Evolutionary conservation across 139 green algal genomes (phyloP), one percentile per base, ranked within the genome.

Genomic region (Ulvella scutata): DNA sequence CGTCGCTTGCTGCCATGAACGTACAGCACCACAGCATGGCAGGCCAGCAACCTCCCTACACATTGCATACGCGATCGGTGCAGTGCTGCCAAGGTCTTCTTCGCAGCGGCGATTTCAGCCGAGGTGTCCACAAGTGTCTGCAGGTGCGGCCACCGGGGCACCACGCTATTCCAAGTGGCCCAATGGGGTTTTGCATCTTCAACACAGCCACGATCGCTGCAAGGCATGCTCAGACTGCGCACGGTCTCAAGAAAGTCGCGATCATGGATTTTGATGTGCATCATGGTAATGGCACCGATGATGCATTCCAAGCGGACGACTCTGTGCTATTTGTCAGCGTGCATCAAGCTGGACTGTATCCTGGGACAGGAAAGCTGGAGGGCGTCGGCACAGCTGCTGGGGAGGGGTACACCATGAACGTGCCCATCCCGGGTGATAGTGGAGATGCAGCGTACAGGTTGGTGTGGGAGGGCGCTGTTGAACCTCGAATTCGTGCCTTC

Each of bases 261-360:
- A 90, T 98, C 1, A 82, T 93, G 29, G 93, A 98, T 76, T 96
- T 92, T 76, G 92, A 96, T 78, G 90, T 96, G 9, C 90, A 94
- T 75, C 88, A 92, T 38, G 87, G 87, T 72, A 92, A 93, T 61
- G 90, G 90, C 76, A 94, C 88, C 0, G 78, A 92, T 37, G 93
- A 95, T 9, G 72, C 85, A 7, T 97, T 98, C 61, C 87, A 88
- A 36, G 60, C 81, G 0, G 91, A 97, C 76, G 81, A 85, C 0
- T 74, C 78, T 17, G 85, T 95, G 9, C 78, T 98, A 39, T 97
- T 96, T 79, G 72, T 97, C 39, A 90, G 78, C 72, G 94, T 82
- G 13, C 92, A 97, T 75, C 89, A 96, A 75, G 62, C 36, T 7
- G 74, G 82, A 37, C 40, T 38, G 20, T 79, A 74, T 34, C 74